Evolutionary conservation across 2,329 filamentous ascomycete genomes (phyloP), one percentile per base, ranked within the genome.

Genomic region (Amauroascus niger): DNA sequence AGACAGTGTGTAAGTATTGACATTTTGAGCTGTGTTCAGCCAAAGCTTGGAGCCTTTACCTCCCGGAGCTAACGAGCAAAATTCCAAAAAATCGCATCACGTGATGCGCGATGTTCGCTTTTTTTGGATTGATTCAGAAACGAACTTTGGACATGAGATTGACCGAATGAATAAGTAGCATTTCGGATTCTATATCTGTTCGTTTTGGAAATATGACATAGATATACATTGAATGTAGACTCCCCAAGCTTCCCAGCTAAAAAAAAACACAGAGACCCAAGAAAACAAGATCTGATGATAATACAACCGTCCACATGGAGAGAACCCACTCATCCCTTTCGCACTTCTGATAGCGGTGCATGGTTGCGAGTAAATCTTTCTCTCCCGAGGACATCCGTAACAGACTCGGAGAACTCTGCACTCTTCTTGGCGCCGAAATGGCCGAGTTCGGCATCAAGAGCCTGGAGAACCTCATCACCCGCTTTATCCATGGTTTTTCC

Each of bases 381-480:
- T 53, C 63, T 69, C 30, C 68, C 64, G 55, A 75, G 54, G 47
- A 67, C 55, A 43, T 69, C 64, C 47, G 63, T 59, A 43, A 73
- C 59, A 3, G 66, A 64, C 22, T 61, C 61, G 16, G 61, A 55
- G 16, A 58, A 53, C 5, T 62, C 62, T 43, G 60, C 63, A 47
- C 59, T 64, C 52, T 67, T 65, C 43, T 67, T 68, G 52, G 68
- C 66, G 47, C 72, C 72, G 56, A 74, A 74, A 26, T 67, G 65
- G 11, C 65, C 63, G 45, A 75, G 61, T 51, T 74, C 66, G 32
- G 66, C 61, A 32, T 69, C 66, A 30, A 75, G 65, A 16, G 64
- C 60, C 54, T 71, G 65, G 56, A 74, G 67, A 30, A 73, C 59
- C n/a, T 69, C 64, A 11, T 62, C 55, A 40, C 67, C 59, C 35